Percentiles rank a stretch among this genome's conserved stretches.
Conservation (phyloP, 371 early-diverging fungal species). For the Choanephora cucurbitarum region DNA sequence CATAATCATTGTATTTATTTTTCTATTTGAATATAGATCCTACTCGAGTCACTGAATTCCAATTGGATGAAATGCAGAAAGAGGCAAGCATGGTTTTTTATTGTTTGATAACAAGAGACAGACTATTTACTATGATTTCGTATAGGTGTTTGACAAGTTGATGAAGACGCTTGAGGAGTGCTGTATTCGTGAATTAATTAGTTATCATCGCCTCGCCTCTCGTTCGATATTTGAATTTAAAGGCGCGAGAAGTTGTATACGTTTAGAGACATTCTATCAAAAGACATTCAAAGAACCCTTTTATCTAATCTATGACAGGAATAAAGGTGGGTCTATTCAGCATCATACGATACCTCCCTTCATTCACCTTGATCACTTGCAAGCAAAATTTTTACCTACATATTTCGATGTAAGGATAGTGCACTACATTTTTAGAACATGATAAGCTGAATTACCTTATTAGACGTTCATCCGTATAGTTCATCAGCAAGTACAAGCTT, state of each 20-base stretch:
- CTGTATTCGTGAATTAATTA: constrained; percentile 35
- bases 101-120: too few relatives aligned
- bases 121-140: background rate
- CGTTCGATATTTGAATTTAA: constrained; percentile 35
- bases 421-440: constrained; percentile 18
- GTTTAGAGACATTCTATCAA: constrained; percentile 50
- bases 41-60: constrained; percentile 21
- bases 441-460: background rate
- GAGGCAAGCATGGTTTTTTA: too few relatives aligned
- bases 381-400: constrained; percentile 23
- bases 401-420: constrained; percentile 26
- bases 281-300: constrained; percentile 38
- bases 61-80: constrained; percentile 29
- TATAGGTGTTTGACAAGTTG: constrained; percentile 33
- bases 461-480: constrained; percentile 42
- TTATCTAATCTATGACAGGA: constrained; percentile 27
- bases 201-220: constrained; percentile 39
- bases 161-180: constrained; percentile 26
- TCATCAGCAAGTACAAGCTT: constrained; percentile 41
- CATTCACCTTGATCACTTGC: constrained; percentile 29
- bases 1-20: too few relatives aligned
- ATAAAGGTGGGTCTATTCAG: constrained; percentile 2
- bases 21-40: constrained; percentile 29
- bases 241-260: constrained; percentile 25
- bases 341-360: constrained; percentile 41